These are phyloP conservation scores for Cyphellophora europaea DNA, from an alignment of 2,329 filamentous ascomycete genomes.

Conservation along the genomic window DNA sequence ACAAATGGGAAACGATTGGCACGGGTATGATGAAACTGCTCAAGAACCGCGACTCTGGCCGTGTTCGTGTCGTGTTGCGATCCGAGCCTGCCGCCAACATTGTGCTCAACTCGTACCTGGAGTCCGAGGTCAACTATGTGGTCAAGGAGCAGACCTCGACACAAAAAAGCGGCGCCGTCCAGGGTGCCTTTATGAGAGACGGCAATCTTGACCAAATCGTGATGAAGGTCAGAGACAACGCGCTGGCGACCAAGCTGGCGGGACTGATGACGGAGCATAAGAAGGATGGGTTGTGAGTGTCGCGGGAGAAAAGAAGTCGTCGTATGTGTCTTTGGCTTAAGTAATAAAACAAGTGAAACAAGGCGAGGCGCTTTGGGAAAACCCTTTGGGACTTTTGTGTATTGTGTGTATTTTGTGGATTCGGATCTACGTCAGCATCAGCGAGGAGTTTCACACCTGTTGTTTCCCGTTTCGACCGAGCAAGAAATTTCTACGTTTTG, in stretches of 20 bases:
- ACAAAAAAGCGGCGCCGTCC: conserved; percentile 16
- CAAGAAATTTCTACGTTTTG: too few species aligned
- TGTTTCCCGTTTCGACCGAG: too few species aligned
- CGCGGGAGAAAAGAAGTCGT: too few species aligned
- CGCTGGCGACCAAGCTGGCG: conserved; percentile 13
- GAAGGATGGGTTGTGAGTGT: too few species aligned
- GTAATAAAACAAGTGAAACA: too few species aligned
- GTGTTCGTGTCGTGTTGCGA: conserved; percentile 60
- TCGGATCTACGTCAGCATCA: too few species aligned
- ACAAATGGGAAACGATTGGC: conserved; percentile 60
- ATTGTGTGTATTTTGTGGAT: too few species aligned
- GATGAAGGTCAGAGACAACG: conserved; percentile 17
- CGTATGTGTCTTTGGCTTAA: too few species aligned
- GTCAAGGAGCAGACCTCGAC: conserved; percentile 23
- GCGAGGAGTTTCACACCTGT: too few species aligned
- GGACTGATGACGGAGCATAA: conserved; percentile 17
- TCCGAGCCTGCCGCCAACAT: conserved; percentile 67
- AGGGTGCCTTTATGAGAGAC: conserved; percentile 14
- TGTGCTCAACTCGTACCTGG: conserved; percentile 59
- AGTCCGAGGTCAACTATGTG: conserved; percentile 55
- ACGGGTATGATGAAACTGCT: conserved; percentile 64
- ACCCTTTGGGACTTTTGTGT: too few species aligned
- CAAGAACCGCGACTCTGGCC: conserved; percentile 60
- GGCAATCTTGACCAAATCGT: conserved; percentile 15
- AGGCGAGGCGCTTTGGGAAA: too few species aligned